Base-by-base conservation (phyloP, 352 stramenopile genomes). In the Phytophthora meadii region DNA sequence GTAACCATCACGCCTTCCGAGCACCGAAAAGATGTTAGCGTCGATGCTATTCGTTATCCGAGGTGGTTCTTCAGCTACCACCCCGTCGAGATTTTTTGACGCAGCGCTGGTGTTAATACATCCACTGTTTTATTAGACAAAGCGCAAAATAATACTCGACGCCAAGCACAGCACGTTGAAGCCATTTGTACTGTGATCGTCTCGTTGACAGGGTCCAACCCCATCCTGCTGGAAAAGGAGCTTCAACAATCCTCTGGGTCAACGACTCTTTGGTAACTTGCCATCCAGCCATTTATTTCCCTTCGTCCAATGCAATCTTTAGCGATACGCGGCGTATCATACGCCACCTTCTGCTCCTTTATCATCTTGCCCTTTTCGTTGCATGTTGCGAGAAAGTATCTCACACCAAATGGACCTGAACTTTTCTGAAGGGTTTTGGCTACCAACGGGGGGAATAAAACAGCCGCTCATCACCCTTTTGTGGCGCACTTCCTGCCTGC, bases 151-250 rank as follows among this genome's bases (percentile, higher is more conserved):
- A 36, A 36, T 36, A 36, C 30, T 36, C 30, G 9, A 36, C 11
- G 30, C 30, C 30, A 34, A 9, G 12, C 30, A 34, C 30, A 34
- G 2, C 30, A 36, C 8, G 11, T 36, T 54, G 54, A 48, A 48
- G 54, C 45, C 44, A 63, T 57, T 10, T 62, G 27, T 24, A 10
- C 53, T 56, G 56, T 65, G 46, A 65, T 65, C 25, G 47, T 65
- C 45, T 52, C 53, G 39, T 61, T 27, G 53, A 42, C 40, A 61
- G 9, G 40, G 30, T 37, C 9, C 42, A 39, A 9, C 25, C 53
- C 40, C 36, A 39, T 44, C 37, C 9, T 27, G 5, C 4, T 2
- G 10, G 8, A 24, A 40, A 27, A 47, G 14, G 39, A 41, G 52
- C 52, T 59, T 50, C 52, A 55, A 45, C 11, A 51, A 51, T 7